A percentile compares a stretch with the other conserved stretches of the same genome.
Evolutionary conservation across 495 filamentous ascomycete species (phyloP).

Genomic region (Hyaloscypha finlandica): DNA sequence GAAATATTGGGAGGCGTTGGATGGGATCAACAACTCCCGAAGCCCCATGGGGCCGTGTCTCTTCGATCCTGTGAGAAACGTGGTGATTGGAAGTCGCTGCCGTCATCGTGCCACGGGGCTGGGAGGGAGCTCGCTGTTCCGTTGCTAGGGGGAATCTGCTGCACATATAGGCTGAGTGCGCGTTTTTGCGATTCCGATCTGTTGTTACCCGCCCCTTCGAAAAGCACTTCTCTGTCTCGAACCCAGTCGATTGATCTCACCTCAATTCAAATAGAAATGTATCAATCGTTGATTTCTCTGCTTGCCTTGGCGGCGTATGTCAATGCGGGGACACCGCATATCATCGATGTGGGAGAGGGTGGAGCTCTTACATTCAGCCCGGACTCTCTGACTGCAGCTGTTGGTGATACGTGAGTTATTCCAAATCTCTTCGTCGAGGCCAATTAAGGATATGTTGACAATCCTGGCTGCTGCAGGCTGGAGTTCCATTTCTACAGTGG

Average conservation of each 20-base stretch:
- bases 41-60: not conserved
- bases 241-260: not conserved
- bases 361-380: slow-evolving; percentile 58
- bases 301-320: slow-evolving; percentile 9
- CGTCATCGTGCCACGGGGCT: not conserved
- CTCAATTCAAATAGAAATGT: not conserved
- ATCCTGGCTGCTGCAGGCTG: slow-evolving; percentile 40
- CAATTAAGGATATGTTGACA: not conserved
- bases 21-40: not conserved
- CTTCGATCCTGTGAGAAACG: not conserved
- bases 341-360: slow-evolving; percentile 22
- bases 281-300: slow-evolving; percentile 4
- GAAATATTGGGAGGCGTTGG: not conserved
- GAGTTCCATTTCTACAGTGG: slow-evolving; percentile 69
- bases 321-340: not conserved
- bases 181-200: not conserved
- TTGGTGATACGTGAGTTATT: slow-evolving; percentile 47
- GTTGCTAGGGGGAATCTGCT: not conserved
- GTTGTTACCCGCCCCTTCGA: not conserved
- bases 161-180: not conserved
- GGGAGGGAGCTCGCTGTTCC: not conserved
- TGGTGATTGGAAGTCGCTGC: not conserved
- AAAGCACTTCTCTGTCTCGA: not conserved
- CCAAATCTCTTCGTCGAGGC: not conserved
- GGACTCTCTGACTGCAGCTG: slow-evolving; percentile 48